Base-by-base conservation (phyloP, 139 green algal species). In the Zygnema cylindricum region DNA sequence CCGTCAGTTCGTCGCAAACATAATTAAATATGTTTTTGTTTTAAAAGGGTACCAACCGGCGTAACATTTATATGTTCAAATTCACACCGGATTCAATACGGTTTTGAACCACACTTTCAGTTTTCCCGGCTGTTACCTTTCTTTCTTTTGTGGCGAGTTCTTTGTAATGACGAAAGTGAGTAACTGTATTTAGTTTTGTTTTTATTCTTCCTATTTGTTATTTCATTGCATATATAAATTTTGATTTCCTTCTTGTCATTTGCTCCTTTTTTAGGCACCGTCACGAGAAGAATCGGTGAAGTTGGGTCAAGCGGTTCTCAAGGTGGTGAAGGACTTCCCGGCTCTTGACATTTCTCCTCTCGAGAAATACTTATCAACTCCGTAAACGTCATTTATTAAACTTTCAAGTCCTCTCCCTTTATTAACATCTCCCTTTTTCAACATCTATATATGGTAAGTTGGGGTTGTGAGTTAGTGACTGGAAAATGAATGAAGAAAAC, bases 271-370 rank as follows among this genome's bases (percentile, higher is more conserved):
- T 78, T 84, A 81, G 87, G 69, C 69, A 71, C 75, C 63, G 21
- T 69, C 55, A 40, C 55, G 84, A n/a, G 88, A 81, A 0, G 76
- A 55, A 57, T 39, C 43, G 1, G 71, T 55, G 42, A 88, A 83
- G 33, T 33, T 90, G 33, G 83, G 55, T 33, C 35, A 87, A 3
- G 54, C 1, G 23, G 69, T 85, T 1, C 75, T 76, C 83, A 42
- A 63, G 22, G 39, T 87, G 16, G 85, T 87, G 3, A 86, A 89
- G 35, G 40, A 89, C 0, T 92, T 90, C 30, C 55, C 40, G 1
- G 71, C 81, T 23, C 33, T 92, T 3, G 83, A 92, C 43, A 69
- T 63, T 3, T 90, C 83, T 54, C 57, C 83, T 22, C 69, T 92
- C 69, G 36, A 84, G 11, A 89, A 89, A 69, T 86, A 86, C 78